These are phyloP conservation scores for Malus sieversii DNA, from an alignment of 306 rosid genomes.

Conservation along the genomic window DNA sequence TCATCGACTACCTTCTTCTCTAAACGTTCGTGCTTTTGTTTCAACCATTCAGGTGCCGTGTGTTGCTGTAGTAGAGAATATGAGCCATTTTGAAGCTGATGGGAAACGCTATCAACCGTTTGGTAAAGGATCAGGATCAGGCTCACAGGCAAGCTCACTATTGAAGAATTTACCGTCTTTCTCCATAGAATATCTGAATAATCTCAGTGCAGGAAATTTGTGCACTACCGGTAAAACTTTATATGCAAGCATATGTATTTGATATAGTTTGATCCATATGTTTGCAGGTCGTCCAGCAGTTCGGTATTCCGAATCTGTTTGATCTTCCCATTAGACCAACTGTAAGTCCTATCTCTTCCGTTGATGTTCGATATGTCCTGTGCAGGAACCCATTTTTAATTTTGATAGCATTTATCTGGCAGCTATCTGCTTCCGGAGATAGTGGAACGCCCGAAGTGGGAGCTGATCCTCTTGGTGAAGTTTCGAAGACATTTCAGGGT, in stretches of 20 bases:
- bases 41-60: conserved; percentile 69
- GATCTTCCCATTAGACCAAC: conserved; percentile 94
- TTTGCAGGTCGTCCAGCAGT: conserved; percentile 89
- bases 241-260: conserved; percentile 1
- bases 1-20: conserved; percentile 11
- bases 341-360: conserved; percentile 37
- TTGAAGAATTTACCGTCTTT: conserved; percentile 10
- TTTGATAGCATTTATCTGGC: conserved; percentile 11
- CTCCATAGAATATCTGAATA: background rate
- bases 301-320: conserved; percentile 94
- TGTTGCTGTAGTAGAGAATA: conserved; percentile 95
- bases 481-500: conserved; percentile 71
- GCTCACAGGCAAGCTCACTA: conserved; percentile 60
- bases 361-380: background rate
- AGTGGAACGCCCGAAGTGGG: conserved; percentile 94
- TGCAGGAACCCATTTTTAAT: background rate
- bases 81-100: conserved; percentile 98
- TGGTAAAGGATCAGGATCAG: conserved; percentile 97
- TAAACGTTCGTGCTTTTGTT: conserved; percentile 3
- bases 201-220: background rate
- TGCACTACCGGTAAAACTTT: background rate
- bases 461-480: conserved; percentile 89
- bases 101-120: conserved; percentile 92
- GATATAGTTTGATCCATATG: conserved; percentile 13
- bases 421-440: conserved; percentile 98